phyloP scores from a whole-genome alignment of 768 basidiomycete genomes.

The Mycena albidolilacea region DNA sequence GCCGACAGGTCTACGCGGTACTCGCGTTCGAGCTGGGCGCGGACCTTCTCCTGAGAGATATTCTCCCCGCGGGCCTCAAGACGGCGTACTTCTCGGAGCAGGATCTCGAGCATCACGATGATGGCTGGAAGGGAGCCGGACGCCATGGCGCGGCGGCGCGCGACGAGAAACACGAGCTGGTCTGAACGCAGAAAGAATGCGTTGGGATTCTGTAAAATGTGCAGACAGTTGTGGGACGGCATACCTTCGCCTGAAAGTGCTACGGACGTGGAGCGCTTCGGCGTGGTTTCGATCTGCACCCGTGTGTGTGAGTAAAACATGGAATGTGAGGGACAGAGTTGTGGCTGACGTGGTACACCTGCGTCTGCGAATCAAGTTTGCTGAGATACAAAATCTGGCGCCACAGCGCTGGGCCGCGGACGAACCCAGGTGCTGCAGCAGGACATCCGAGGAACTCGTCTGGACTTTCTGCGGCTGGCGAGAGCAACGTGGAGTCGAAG shows the following conservation, averaged over 20 bases:
- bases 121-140: slow-evolving; percentile 19
- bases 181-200: slow-evolving; percentile 8
- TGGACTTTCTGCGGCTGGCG: slow-evolving; percentile 2
- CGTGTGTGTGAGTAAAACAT: slow-evolving; percentile 6
- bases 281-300: slow-evolving; percentile 1
- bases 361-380: slow-evolving; percentile 14
- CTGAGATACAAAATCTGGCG: slow-evolving; percentile 17
- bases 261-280: slow-evolving; percentile 2
- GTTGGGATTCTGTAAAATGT: slow-evolving; percentile 11
- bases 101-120: slow-evolving; percentile 6
- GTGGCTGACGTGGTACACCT: slow-evolving; percentile 11
- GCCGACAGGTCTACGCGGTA: slow-evolving; percentile 15
- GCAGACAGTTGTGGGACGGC: not conserved
- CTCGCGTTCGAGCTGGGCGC: slow-evolving; percentile 21
- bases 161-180: slow-evolving; percentile 12
- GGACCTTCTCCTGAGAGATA: slow-evolving; percentile 13
- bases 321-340: not conserved
- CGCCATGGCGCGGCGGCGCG: slow-evolving; percentile 16
- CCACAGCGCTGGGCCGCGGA: slow-evolving; percentile 19
- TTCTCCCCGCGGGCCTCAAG: slow-evolving; percentile 10
- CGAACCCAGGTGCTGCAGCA: not conserved
- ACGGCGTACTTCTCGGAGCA: slow-evolving; percentile 19
- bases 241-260: slow-evolving; percentile 2
- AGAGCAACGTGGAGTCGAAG: slow-evolving; percentile 1
- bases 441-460: slow-evolving; percentile 14